These are phyloP conservation scores for Eruca vesicaria DNA, from an alignment of 441 rosid genomes.

Conservation along the genomic window DNA sequence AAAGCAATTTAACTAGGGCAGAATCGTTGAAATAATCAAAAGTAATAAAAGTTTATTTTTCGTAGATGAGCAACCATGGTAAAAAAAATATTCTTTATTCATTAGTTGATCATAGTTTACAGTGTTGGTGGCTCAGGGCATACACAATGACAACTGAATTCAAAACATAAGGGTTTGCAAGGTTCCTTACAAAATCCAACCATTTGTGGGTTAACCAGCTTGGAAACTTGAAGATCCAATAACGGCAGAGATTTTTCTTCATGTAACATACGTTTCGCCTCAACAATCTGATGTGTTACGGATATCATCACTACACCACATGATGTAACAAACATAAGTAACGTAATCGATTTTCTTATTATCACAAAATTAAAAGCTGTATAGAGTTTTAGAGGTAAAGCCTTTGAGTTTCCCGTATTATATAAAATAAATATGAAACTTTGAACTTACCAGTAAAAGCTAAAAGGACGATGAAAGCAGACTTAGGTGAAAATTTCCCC, in stretches of 20 bases:
- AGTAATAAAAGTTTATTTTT: background rate
- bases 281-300: background rate
- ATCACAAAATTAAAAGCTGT: background rate
- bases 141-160: background rate
- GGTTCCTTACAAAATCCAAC: background rate
- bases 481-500: background rate
- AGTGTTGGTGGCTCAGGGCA: background rate
- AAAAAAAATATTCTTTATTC: background rate
- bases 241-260: background rate
- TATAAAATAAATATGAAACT: background rate
- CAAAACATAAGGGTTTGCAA: constrained; percentile 17
- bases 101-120: background rate
- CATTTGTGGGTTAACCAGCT: background rate
- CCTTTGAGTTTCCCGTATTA: background rate
- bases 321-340: background rate
- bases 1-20: background rate
- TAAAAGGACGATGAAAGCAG: constrained; percentile 6
- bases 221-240: background rate
- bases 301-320: constrained; percentile 8
- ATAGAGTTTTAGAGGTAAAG: background rate
- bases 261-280: constrained; percentile 23
- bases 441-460: constrained; percentile 5
- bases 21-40: background rate
- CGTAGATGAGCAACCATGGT: background rate
- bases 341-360: background rate